Percentiles rank a stretch among this genome's conserved stretches.
Evolutionary conservation across 257 asterid species (phyloP).

Genomic region (Salvia miltiorrhiza): DNA sequence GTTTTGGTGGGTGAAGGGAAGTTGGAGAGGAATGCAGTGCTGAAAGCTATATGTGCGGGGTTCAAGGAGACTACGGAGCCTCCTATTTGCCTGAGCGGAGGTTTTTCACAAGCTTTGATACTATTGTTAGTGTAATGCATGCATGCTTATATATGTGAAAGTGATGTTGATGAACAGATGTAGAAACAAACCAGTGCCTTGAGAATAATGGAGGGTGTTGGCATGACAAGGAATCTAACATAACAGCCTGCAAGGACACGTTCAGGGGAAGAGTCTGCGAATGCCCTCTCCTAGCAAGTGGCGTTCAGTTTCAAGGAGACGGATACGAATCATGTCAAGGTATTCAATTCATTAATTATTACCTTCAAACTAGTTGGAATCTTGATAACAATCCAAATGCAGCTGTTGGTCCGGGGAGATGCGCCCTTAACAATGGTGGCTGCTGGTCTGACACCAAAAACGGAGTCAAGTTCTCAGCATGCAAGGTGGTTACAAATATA

Average conservation of each 20-base stretch:
- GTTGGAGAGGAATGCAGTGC: constrained; percentile 69
- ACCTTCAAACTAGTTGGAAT: background rate
- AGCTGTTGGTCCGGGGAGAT: constrained; percentile 95
- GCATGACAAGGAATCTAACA: constrained; percentile 55
- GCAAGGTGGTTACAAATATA: too few relatives aligned
- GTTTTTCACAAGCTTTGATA: constrained; percentile 19
- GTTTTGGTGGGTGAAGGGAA: constrained; percentile 43
- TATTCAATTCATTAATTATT: background rate
- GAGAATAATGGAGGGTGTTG: constrained; percentile 88
- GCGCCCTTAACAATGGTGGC: constrained; percentile 68
- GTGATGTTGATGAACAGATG: constrained; percentile 36
- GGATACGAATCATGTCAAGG: constrained; percentile 82
- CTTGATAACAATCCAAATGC: constrained; percentile 17
- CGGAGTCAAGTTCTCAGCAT: constrained; percentile 64
- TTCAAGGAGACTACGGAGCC: constrained; percentile 91
- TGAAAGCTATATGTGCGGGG: constrained; percentile 94
- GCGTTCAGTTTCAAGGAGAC: constrained; percentile 79
- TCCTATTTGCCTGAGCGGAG: constrained; percentile 71
- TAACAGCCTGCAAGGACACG: constrained; percentile 95
- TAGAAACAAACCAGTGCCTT: constrained; percentile 89
- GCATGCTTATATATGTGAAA: background rate
- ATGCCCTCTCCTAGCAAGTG: constrained; percentile 71
- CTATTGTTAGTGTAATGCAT: too few relatives aligned
- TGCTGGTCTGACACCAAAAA: constrained; percentile 72
- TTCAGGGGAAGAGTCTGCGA: constrained; percentile 89